phyloP scores from a whole-genome alignment of 441 rosid species.

The Croton setiger region DNA sequence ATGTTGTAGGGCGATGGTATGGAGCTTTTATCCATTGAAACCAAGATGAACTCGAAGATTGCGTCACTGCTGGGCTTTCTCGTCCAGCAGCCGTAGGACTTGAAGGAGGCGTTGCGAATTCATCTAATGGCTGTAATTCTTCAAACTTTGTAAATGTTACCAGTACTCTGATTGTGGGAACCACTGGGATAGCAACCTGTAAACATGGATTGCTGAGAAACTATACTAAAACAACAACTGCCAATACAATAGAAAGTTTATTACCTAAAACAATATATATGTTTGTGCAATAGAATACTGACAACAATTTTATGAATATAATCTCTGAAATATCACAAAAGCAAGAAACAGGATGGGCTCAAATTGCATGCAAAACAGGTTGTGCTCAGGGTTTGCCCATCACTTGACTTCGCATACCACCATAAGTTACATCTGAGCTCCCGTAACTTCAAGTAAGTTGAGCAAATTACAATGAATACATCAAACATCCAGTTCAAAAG shows the following conservation, averaged over 20 bases:
- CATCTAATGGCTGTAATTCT: conserved; percentile 82
- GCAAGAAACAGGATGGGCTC: not conserved
- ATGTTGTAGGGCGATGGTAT: conserved; percentile 55
- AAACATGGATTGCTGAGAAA: not conserved
- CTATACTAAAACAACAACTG: not conserved
- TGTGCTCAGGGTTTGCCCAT: not conserved
- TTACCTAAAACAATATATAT: not conserved
- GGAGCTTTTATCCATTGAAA: conserved; percentile 97
- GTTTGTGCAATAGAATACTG: not conserved
- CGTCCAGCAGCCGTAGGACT: conserved; percentile 58
- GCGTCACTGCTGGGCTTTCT: conserved; percentile 55
- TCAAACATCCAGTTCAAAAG: not conserved
- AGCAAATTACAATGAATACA: not conserved
- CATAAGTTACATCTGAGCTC: not conserved
- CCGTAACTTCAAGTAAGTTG: not conserved
- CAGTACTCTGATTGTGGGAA: conserved; percentile 92
- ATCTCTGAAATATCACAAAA: conserved; percentile 1
- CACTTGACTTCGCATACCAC: not conserved
- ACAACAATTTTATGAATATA: not conserved
- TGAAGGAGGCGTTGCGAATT: conserved; percentile 93
- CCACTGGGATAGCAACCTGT: conserved; percentile 97
- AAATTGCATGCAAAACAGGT: not conserved
- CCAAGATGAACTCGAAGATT: conserved; percentile 75
- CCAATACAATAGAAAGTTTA: not conserved
- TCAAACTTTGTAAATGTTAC: conserved; percentile 94